These are phyloP conservation scores for Chenopodium suecicum DNA, from an alignment of 148 eudicot species.

Conservation along the genomic window DNA sequence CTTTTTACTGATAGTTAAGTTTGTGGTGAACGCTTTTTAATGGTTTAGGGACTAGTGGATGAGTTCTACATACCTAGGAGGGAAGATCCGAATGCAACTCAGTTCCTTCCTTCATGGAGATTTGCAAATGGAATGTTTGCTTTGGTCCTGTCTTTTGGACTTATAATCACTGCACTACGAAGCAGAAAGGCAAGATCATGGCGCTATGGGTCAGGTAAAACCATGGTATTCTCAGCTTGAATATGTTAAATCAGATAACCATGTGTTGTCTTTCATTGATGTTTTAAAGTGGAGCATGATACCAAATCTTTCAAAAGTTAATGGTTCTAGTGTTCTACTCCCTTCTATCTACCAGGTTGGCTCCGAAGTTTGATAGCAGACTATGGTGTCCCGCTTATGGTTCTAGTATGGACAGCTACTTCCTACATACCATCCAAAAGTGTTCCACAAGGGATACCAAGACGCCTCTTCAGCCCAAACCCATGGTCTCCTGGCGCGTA, in stretches of 20 bases:
- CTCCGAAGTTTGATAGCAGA: slow-evolving; percentile 82
- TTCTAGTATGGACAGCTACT: slow-evolving; percentile 71
- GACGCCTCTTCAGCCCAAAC: slow-evolving; percentile 87
- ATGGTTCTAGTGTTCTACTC: neutral
- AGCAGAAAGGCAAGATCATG: slow-evolving; percentile 94
- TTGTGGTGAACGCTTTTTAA: neutral
- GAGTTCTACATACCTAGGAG: slow-evolving; percentile 70
- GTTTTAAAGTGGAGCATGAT: neutral
- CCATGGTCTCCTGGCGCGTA: slow-evolving; percentile 98
- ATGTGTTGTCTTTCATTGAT: neutral
- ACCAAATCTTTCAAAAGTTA: neutral
- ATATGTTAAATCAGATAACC: slow-evolving; percentile 2
- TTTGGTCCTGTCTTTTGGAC: slow-evolving; percentile 83
- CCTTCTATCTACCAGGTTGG: slow-evolving; percentile 53
- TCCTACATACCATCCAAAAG: slow-evolving; percentile 75
- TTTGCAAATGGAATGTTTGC: slow-evolving; percentile 98
- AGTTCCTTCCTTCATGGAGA: slow-evolving; percentile 77
- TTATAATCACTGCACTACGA: slow-evolving; percentile 64
- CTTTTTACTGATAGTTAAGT: neutral
- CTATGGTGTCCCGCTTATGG: slow-evolving; percentile 96
- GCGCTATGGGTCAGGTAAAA: slow-evolving; percentile 83
- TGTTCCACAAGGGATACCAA: slow-evolving; percentile 80
- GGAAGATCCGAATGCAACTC: slow-evolving; percentile 43
- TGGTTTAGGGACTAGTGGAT: slow-evolving; percentile 70
- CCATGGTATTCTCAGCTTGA: slow-evolving; percentile 1